Evolutionary conservation across 305 asterid genomes (phyloP).

Genomic region (Fraxinus nigra): DNA sequence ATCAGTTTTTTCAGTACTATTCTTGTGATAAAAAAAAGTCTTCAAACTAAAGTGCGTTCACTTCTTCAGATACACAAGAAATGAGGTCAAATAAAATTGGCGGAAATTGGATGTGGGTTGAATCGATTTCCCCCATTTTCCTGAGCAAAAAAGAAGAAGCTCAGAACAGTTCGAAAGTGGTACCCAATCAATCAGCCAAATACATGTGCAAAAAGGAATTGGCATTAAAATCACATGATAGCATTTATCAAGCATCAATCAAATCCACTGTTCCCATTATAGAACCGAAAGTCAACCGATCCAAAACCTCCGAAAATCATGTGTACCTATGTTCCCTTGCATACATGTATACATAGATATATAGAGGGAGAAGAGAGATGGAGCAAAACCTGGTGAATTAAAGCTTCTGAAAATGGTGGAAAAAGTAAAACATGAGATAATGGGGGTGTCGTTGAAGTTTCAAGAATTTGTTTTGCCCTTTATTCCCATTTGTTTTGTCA

Average conservation of each 20-base stretch:
- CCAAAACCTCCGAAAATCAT: background rate
- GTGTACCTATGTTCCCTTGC: background rate
- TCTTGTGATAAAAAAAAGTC: background rate
- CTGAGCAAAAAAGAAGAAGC: background rate
- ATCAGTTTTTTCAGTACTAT: background rate
- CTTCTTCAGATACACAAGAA: background rate
- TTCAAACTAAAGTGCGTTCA: background rate
- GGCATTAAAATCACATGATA: background rate
- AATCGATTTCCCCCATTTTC: background rate
- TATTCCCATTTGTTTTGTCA: background rate
- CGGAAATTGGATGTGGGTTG: background rate
- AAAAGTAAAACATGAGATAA: background rate
- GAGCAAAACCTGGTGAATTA: constrained; percentile 20
- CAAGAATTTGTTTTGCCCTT: background rate
- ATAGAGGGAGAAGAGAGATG: background rate
- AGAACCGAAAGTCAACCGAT: constrained; percentile 15
- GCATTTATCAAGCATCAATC: background rate
- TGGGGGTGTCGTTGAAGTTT: constrained; percentile 7
- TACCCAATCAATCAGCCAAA: constrained; percentile 5
- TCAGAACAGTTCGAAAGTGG: background rate
- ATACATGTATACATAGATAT: background rate
- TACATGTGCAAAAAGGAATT: background rate
- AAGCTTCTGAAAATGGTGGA: constrained; percentile 5
- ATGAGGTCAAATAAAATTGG: background rate
- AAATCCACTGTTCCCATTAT: background rate